Evolutionary conservation across 129 eudicot genomes (phyloP).

Genomic region (Helianthus tuberosus): DNA sequence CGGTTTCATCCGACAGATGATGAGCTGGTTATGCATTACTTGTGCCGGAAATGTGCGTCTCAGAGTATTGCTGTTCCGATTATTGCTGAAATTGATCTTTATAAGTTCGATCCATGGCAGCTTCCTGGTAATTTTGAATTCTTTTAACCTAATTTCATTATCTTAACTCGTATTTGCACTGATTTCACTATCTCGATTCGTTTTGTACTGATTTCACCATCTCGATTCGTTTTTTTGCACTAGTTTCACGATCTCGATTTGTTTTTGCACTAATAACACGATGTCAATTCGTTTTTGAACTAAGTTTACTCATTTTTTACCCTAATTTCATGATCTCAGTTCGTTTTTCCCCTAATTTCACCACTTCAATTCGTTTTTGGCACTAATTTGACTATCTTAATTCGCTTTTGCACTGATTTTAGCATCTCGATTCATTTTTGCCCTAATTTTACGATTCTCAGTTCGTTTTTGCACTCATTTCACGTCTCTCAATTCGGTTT

Average conservation of each 20-base stretch:
- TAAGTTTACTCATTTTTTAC: not conserved
- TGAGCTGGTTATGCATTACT: constrained; percentile 61
- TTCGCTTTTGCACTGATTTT: not conserved
- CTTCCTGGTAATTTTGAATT: constrained; percentile 51
- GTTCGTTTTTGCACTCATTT: too few species aligned
- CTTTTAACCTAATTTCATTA: not conserved
- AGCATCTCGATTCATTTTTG: not conserved
- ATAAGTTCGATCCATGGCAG: constrained; percentile 75
- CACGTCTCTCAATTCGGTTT: too few species aligned
- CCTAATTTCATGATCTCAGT: not conserved
- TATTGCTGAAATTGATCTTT: constrained; percentile 66
- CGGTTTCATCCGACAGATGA: constrained; percentile 72
- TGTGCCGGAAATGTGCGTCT: constrained; percentile 59
- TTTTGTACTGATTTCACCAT: not conserved
- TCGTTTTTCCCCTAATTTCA: too few species aligned
- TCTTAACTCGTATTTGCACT: not conserved
- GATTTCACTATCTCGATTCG: not conserved
- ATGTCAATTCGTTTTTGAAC: not conserved
- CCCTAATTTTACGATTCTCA: not conserved
- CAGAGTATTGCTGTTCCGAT: constrained; percentile 52
- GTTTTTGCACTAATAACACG: not conserved
- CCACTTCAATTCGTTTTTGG: not conserved
- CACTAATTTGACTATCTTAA: not conserved
- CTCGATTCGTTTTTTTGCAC: not conserved
- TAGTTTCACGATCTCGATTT: not conserved